phyloP scores from a whole-genome alignment of 352 stramenopile species.

The Phytophthora ohioensis region DNA sequence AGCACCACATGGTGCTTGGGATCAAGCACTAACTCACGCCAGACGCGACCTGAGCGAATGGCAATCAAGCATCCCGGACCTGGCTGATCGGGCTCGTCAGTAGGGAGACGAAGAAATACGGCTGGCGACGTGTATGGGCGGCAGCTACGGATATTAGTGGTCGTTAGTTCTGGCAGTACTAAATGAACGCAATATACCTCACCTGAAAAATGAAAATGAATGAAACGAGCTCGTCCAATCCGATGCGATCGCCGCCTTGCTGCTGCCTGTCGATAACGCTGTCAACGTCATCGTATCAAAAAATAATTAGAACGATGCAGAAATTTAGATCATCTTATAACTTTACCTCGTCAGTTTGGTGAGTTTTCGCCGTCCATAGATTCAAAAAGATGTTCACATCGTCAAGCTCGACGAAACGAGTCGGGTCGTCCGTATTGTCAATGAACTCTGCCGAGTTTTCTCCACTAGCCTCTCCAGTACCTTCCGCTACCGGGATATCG shows the following conservation, averaged over 20 bases:
- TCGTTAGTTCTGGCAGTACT: too few relatives aligned
- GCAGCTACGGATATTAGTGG: too few relatives aligned
- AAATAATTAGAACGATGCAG: too few relatives aligned
- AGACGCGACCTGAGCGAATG: too few relatives aligned
- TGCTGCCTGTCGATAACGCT: slow-evolving; percentile 66
- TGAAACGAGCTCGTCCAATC: slow-evolving; percentile 40
- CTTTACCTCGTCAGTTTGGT: slow-evolving; percentile 64
- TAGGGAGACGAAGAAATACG: too few relatives aligned
- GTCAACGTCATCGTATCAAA: not conserved
- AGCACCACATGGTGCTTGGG: too few relatives aligned
- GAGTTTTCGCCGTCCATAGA: slow-evolving; percentile 54
- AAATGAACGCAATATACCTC: too few relatives aligned
- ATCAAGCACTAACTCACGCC: too few relatives aligned
- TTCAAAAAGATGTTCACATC: slow-evolving; percentile 65
- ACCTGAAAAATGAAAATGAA: too few relatives aligned
- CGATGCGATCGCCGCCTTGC: slow-evolving; percentile 64
- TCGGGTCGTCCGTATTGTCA: slow-evolving; percentile 8
- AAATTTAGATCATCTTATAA: not conserved
- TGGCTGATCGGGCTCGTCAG: too few relatives aligned
- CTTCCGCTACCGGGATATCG: not conserved
- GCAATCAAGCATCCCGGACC: too few relatives aligned
- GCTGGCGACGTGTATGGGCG: too few relatives aligned
- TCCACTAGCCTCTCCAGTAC: slow-evolving; percentile 11
- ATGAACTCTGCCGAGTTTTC: slow-evolving; percentile 7
- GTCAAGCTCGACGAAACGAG: slow-evolving; percentile 65